Percentiles rank a stretch among this genome's conserved stretches.
phyloP scores from a whole-genome alignment of 441 rosid genomes.

The Codiaeum variegatum region DNA sequence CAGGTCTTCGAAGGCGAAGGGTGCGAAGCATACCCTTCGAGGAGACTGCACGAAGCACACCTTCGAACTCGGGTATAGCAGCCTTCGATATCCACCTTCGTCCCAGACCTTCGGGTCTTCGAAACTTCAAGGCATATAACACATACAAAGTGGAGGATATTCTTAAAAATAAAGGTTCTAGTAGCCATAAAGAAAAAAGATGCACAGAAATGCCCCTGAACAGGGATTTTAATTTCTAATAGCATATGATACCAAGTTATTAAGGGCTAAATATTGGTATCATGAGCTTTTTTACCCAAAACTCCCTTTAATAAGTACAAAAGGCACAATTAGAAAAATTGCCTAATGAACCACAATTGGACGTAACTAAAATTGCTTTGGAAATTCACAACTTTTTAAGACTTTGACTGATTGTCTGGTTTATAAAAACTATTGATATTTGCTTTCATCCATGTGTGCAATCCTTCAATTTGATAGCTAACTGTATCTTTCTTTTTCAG shows the following conservation, averaged over 20 bases:
- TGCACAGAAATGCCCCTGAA: not conserved
- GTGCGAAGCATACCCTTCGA: no score
- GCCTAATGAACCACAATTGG: no score
- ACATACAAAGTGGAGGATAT: not conserved
- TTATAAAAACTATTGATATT: not conserved
- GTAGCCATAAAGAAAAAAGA: not conserved
- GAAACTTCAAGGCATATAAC: no score
- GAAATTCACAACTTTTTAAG: not conserved
- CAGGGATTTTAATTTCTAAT: not conserved
- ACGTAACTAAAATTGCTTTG: no score
- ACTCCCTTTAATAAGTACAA: not conserved
- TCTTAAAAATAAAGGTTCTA: not conserved
- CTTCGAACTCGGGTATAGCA: no score
- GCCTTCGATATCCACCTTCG: no score
- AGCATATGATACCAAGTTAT: not conserved
- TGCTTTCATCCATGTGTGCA: not conserved
- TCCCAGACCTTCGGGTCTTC: no score
- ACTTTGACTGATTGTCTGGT: not conserved
- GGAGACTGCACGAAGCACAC: no score
- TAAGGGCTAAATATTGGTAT: not conserved
- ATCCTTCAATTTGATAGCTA: not conserved
- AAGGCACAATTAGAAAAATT: no score
- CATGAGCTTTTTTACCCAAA: not conserved
- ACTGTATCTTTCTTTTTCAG: conserved; percentile 39
- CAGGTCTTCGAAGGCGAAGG: no score